Evolutionary conservation across 2,329 filamentous ascomycete genomes (phyloP), one percentile per base, ranked within the genome.

Genomic region (Monilinia fructigena): DNA sequence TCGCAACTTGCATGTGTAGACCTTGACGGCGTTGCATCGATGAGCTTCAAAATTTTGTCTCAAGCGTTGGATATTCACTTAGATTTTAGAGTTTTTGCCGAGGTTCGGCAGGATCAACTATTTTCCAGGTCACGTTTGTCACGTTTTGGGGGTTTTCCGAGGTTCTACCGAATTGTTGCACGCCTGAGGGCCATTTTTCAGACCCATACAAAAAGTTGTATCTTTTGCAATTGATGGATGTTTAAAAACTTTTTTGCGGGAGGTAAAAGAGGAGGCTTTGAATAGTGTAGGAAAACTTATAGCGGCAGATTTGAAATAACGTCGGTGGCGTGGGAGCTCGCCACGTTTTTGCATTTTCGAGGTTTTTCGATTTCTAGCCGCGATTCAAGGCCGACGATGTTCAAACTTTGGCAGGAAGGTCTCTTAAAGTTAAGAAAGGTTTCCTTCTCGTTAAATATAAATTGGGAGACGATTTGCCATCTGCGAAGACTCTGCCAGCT

Each of bases 141-240:
- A 16, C 56, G 18, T 35, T 20, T 23, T 18, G 14, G 1, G 6
- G 0, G 0, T 0, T 5, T 23, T 35, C 56, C 56, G 56, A 26
- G 42, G 20, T 59, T 35, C 42, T 23, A 59, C 42, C 42, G 56
- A 7, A 16, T 31, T 59, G 56, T 59, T 59, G 56, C 56, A 59
- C 20, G 20, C 48, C 56, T 59, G 26, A 10, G 16, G 7, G 11
- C 42, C 10, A 35, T 16, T 11, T 48, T 47, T 16, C 20, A 10
- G 8, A 5, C 42, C 26, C 56, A 48, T 59, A 59, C 56, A 59
- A 48, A 48, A 59, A 48, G 31, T 48, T 1, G 12, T 16, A 59
- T 48, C 42, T 48, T 48, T 35, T 14, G 18, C 26, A 31, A 48
- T 35, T 31, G 14, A 3, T n/a, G 11, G 6, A 47, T 48, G 31